phyloP scores from a whole-genome alignment of 306 rosid genomes.

The Gillenia trifoliata region DNA sequence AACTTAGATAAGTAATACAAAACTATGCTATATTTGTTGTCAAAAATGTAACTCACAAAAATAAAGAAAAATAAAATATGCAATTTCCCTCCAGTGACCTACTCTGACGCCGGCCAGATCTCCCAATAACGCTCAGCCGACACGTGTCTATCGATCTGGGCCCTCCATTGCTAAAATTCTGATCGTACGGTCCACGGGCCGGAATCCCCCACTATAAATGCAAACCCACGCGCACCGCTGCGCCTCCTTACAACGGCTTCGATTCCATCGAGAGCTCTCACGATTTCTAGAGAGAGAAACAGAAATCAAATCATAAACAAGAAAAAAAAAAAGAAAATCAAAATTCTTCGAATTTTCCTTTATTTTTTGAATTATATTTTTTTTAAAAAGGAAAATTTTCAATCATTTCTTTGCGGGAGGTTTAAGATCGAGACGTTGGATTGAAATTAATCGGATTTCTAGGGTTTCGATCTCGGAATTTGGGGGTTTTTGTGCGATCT shows the following conservation, averaged over 20 bases:
- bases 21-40: too few relatives aligned
- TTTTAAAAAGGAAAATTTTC: neutral
- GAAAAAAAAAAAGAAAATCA: too few relatives aligned
- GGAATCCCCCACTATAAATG: neutral
- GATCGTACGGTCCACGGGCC: slow-evolving; percentile 16
- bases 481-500: neutral
- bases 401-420: neutral
- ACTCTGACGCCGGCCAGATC: neutral
- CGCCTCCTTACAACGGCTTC: neutral
- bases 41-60: too few relatives aligned
- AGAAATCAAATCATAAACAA: neutral
- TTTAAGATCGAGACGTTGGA: slow-evolving; percentile 8
- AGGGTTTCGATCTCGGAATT: slow-evolving; percentile 19
- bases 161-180: slow-evolving; percentile 1
- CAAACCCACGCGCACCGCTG: neutral
- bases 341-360: neutral
- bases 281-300: slow-evolving; percentile 8
- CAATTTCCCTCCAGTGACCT: too few relatives aligned
- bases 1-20: too few relatives aligned
- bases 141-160: slow-evolving; percentile 2
- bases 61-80: too few relatives aligned
- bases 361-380: neutral
- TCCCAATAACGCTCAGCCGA: neutral
- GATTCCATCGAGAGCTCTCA: neutral
- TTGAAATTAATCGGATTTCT: neutral